These are phyloP conservation scores for Coemansia sp. DNA, from an alignment of 192 early-diverging fungal species.

Conservation along the genomic window DNA sequence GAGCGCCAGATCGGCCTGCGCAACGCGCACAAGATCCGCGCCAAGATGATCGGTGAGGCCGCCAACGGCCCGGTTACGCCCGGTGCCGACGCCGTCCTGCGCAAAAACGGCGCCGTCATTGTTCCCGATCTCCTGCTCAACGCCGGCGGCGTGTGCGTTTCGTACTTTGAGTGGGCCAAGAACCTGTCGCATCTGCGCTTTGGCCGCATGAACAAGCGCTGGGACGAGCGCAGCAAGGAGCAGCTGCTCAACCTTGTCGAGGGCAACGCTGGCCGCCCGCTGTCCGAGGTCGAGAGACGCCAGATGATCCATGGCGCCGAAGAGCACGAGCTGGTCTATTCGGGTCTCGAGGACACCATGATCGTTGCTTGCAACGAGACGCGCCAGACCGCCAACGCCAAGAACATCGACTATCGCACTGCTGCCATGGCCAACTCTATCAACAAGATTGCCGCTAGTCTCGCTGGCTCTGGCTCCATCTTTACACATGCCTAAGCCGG, in stretches of 20 bases:
- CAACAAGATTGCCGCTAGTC: conserved; percentile 74
- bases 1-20: conserved; percentile 74
- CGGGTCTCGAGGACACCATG: conserved; percentile 86
- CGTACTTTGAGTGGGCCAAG: conserved; percentile 83
- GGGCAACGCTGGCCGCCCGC: conserved; percentile 67
- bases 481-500: conserved; percentile 54
- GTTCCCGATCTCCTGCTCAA: conserved; percentile 77
- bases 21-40: conserved; percentile 70
- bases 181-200: conserved; percentile 81
- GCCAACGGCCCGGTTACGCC: conserved; percentile 81
- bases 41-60: conserved; percentile 78
- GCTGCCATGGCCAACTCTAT: conserved; percentile 77
- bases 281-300: conserved; percentile 71
- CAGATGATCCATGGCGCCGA: conserved; percentile 77
- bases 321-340: conserved; percentile 81
- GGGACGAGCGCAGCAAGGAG: conserved; percentile 73
- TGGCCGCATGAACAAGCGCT: conserved; percentile 80
- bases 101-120: conserved; percentile 58
- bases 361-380: conserved; percentile 74
- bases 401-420: conserved; percentile 72
- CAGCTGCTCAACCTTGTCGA: conserved; percentile 71
- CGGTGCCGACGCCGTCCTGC: conserved; percentile 65
- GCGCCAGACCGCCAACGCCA: conserved; percentile 60
- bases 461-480: conserved; percentile 72
- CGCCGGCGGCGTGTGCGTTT: conserved; percentile 81